Percentiles rank a stretch among this genome's conserved stretches.
Conservation (phyloP, 805 yeast genomes). For the Ogataea nakhonphanomensis region DNA sequence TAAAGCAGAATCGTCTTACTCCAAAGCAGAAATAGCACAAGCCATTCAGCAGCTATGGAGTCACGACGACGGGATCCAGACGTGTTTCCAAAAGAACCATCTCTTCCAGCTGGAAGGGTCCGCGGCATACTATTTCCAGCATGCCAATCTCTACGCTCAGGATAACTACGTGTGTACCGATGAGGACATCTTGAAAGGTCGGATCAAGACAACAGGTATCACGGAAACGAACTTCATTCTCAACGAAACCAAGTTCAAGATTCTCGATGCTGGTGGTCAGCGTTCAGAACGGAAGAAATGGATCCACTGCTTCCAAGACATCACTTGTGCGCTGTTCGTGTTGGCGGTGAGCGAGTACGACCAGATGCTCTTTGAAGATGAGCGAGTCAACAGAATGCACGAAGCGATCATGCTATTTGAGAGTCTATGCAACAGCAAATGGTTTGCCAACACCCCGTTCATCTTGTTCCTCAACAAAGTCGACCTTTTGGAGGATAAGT, state of each 20-base stretch:
- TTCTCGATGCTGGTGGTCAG: slow-evolving; percentile 96
- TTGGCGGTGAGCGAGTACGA: slow-evolving; percentile 90
- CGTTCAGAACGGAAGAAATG: slow-evolving; percentile 87
- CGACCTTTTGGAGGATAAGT: slow-evolving; percentile 74
- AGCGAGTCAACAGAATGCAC: slow-evolving; percentile 81
- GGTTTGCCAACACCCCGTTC: slow-evolving; percentile 85
- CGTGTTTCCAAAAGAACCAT: slow-evolving; percentile 57
- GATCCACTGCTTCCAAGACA: slow-evolving; percentile 92
- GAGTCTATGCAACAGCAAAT: slow-evolving; percentile 75
- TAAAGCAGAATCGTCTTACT: slow-evolving; percentile 2
- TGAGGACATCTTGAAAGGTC: slow-evolving; percentile 81
- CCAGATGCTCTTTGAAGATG: slow-evolving; percentile 87
- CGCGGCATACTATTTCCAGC: slow-evolving; percentile 76
- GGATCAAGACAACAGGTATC: slow-evolving; percentile 94
- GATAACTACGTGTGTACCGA: slow-evolving; percentile 68
- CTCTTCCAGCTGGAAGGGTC: slow-evolving; percentile 84
- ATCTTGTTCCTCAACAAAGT: slow-evolving; percentile 86
- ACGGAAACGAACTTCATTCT: slow-evolving; percentile 80
- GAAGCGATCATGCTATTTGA: slow-evolving; percentile 85
- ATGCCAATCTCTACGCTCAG: slow-evolving; percentile 61
- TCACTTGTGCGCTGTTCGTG: slow-evolving; percentile 84
- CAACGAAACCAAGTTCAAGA: slow-evolving; percentile 60
- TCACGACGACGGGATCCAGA: slow-evolving; percentile 61
- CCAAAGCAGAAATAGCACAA: slow-evolving; percentile 57
- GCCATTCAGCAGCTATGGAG: slow-evolving; percentile 72